phyloP scores from a whole-genome alignment of 495 filamentous ascomycete genomes.

The Penicillium paradoxum region DNA sequence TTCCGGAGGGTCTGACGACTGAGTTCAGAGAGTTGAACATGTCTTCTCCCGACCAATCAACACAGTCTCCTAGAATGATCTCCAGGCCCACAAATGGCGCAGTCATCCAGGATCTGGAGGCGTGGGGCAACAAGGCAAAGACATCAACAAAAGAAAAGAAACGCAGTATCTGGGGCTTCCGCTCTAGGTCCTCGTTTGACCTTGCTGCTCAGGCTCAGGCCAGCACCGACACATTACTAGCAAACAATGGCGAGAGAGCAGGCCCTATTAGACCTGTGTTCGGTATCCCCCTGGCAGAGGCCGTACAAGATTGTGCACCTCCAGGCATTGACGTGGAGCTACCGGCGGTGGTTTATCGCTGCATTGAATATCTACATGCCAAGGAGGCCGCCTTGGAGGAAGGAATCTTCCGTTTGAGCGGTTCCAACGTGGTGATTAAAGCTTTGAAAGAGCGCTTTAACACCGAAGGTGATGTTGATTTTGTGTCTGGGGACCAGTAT shows the following conservation, averaged over 20 bases:
- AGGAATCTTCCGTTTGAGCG: slow-evolving; percentile 93
- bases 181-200: slow-evolving; percentile 61
- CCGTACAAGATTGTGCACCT: slow-evolving; percentile 74
- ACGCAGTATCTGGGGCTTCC: slow-evolving; percentile 91
- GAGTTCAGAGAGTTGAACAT: slow-evolving; percentile 27
- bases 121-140: slow-evolving; percentile 75
- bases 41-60: slow-evolving; percentile 12
- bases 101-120: slow-evolving; percentile 77
- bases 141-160: slow-evolving; percentile 72
- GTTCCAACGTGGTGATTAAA: slow-evolving; percentile 91
- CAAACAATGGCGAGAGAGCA: slow-evolving; percentile 45
- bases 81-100: slow-evolving; percentile 83
- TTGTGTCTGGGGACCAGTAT: slow-evolving; percentile 75
- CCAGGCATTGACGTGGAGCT: slow-evolving; percentile 64
- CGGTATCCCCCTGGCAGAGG: slow-evolving; percentile 80
- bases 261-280: slow-evolving; percentile 71
- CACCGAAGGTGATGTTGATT: slow-evolving; percentile 86
- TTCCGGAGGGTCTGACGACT: slow-evolving; percentile 22
- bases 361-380: slow-evolving; percentile 84
- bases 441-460: slow-evolving; percentile 88
- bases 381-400: slow-evolving; percentile 83
- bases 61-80: slow-evolving; percentile 57
- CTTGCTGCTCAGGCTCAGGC: slow-evolving; percentile 40
- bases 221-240: slow-evolving; percentile 33
- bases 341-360: slow-evolving; percentile 95